These are phyloP conservation scores for Saturnispora diversa DNA, from an alignment of 805 yeast species.

Conservation along the genomic window DNA sequence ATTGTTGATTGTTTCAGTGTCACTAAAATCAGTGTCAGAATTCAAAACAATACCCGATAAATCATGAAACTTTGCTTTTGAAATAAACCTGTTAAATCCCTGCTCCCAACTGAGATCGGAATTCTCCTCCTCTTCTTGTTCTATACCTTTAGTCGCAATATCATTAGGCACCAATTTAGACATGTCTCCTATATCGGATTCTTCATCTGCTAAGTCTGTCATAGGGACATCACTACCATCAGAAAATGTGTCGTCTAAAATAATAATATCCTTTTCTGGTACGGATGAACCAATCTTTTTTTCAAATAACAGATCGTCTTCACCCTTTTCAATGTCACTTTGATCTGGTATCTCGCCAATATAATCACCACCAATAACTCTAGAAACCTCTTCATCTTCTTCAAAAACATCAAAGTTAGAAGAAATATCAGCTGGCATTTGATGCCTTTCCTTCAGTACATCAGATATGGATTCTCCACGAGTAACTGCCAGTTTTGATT, in stretches of 20 bases:
- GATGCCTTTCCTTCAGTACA: background rate
- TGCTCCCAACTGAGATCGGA: background rate
- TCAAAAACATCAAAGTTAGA: slow-evolving; percentile 8
- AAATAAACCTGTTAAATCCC: background rate
- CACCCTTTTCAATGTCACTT: slow-evolving; percentile 5
- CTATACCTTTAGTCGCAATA: no score
- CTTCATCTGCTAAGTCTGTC: background rate
- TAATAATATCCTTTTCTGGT: background rate
- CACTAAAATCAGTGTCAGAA: slow-evolving; percentile 3
- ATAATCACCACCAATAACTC: slow-evolving; percentile 11
- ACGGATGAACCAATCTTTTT: background rate
- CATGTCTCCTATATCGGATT: no score
- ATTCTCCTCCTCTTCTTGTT: background rate
- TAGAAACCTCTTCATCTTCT: slow-evolving; percentile 14
- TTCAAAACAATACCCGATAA: background rate
- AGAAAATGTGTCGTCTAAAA: slow-evolving; percentile 5
- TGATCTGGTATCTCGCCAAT: slow-evolving; percentile 8
- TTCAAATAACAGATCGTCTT: slow-evolving; percentile 2
- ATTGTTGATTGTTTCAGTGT: background rate
- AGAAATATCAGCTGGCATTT: background rate
- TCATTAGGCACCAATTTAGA: no score
- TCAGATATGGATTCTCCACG: background rate
- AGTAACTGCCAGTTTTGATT: background rate
- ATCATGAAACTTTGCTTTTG: background rate
- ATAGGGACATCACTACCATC: slow-evolving; percentile 3